Conservation (phyloP, 495 filamentous ascomycete species). For the Tuber magnatum region DNA sequence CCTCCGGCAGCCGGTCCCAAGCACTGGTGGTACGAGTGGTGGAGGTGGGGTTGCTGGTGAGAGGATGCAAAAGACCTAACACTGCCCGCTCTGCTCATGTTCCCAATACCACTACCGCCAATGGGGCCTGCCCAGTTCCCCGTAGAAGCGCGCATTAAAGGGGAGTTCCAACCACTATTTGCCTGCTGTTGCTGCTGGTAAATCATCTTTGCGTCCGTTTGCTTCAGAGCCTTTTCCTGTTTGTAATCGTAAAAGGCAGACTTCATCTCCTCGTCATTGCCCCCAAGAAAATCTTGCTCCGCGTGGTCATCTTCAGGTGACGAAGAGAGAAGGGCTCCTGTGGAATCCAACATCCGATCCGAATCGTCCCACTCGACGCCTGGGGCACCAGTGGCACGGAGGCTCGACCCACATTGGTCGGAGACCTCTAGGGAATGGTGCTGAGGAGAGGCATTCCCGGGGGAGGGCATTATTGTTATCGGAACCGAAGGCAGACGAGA, state of each 20-base stretch:
- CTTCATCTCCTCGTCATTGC: slow-evolving; percentile 33
- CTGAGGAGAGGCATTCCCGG: slow-evolving; percentile 21
- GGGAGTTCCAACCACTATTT: slow-evolving; percentile 48
- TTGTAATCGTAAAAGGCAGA: slow-evolving; percentile 42
- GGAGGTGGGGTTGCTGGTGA: slow-evolving; percentile 38
- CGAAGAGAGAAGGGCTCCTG: slow-evolving; percentile 19
- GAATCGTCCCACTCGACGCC: slow-evolving; percentile 22
- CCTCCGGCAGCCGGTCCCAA: slow-evolving; percentile 28
- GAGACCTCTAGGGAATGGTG: slow-evolving; percentile 21
- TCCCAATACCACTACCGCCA: slow-evolving; percentile 21
- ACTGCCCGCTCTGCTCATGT: slow-evolving; percentile 44
- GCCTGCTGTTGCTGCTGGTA: slow-evolving; percentile 77
- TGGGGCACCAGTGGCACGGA: slow-evolving; percentile 14
- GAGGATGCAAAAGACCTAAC: slow-evolving; percentile 43
- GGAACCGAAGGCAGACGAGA: background rate
- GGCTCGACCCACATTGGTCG: slow-evolving; percentile 10
- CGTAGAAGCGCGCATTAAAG: slow-evolving; percentile 50
- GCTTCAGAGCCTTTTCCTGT: slow-evolving; percentile 75
- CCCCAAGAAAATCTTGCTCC: slow-evolving; percentile 27
- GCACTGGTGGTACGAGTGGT: slow-evolving; percentile 39
- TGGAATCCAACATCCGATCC: slow-evolving; percentile 13
- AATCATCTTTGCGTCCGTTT: slow-evolving; percentile 87
- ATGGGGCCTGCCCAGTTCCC: slow-evolving; percentile 39
- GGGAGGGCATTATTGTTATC: slow-evolving; percentile 20
- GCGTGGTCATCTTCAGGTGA: slow-evolving; percentile 32